Percentiles rank a stretch among this genome's conserved stretches.
Evolutionary conservation across 495 filamentous ascomycete species (phyloP).

Genomic region (Lichina pygmaea): DNA sequence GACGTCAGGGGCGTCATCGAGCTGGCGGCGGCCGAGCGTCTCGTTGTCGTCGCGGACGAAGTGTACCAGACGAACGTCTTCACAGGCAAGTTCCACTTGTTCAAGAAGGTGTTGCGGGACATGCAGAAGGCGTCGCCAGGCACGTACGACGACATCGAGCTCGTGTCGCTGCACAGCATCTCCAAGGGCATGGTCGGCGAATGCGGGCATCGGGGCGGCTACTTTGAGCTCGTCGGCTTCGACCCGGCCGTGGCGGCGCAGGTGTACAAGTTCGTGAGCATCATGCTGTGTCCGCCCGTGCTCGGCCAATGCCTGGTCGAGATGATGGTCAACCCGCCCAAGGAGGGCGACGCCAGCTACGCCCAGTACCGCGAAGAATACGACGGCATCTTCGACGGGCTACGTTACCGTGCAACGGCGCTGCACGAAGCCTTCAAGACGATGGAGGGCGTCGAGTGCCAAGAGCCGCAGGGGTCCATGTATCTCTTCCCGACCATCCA

Average conservation of each 20-base stretch:
- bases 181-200: constrained; percentile 5
- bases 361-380: constrained; percentile 66
- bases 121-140: constrained; percentile 46
- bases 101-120: constrained; percentile 71
- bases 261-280: constrained; percentile 96
- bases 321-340: constrained; percentile 87
- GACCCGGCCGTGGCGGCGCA: constrained; percentile 62
- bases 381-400: constrained; percentile 43
- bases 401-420: constrained; percentile 53
- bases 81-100: constrained; percentile 70
- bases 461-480: constrained; percentile 76
- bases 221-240: constrained; percentile 85
- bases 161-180: constrained; percentile 30
- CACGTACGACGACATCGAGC: constrained; percentile 64
- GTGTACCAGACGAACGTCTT: constrained; percentile 99
- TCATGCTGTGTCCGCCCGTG: constrained; percentile 84
- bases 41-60: constrained; percentile 84
- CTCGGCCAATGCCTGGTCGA: constrained; percentile 90
- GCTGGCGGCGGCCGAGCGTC: constrained; percentile 58
- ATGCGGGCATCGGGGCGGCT: constrained; percentile 73
- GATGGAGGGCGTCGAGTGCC: constrained; percentile 89
- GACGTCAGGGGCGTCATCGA: constrained; percentile 63
- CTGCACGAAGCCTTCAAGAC: constrained; percentile 69
- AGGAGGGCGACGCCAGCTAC: constrained; percentile 51
- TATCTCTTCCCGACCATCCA: constrained; percentile 93